phyloP scores from a whole-genome alignment of 208 protist genomes.

The Tritrichomonas foetus region DNA sequence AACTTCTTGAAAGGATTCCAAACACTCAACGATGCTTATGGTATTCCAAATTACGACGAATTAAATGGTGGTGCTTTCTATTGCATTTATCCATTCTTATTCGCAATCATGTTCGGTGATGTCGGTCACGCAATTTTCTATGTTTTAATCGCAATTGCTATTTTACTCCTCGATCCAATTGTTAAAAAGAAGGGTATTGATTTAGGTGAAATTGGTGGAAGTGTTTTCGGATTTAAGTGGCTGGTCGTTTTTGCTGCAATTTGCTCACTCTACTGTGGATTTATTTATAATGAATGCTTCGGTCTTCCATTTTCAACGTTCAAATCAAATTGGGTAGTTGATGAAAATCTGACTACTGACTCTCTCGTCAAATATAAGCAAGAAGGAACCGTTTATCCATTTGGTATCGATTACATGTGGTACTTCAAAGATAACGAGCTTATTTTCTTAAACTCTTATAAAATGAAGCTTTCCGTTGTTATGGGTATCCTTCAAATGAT shows the following conservation, averaged over 20 bases:
- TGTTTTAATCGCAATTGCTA: slow-evolving; percentile 42
- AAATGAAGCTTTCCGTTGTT: slow-evolving; percentile 97
- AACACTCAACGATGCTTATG: slow-evolving; percentile 85
- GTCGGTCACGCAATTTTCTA: slow-evolving; percentile 82
- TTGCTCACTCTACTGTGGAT: not conserved
- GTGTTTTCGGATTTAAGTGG: not conserved
- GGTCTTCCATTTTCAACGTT: slow-evolving; percentile 53
- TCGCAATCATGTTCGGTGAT: slow-evolving; percentile 99
- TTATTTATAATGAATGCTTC: slow-evolving; percentile 47
- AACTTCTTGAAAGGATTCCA: slow-evolving; percentile 82
- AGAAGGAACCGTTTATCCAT: slow-evolving; percentile 51
- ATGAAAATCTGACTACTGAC: not conserved
- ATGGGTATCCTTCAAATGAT: slow-evolving; percentile 76
- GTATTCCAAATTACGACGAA: slow-evolving; percentile 59
- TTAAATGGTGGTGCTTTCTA: slow-evolving; percentile 51
- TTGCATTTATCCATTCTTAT: slow-evolving; percentile 98
- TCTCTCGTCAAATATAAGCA: not conserved
- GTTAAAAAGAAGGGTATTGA: not conserved
- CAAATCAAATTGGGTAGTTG: slow-evolving; percentile 22
- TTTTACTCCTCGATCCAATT: not conserved
- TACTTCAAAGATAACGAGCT: slow-evolving; percentile 77
- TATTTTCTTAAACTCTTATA: slow-evolving; percentile 91
- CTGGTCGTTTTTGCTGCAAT: not conserved
- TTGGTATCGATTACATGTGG: slow-evolving; percentile 65
- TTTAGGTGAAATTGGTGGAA: not conserved